These are phyloP conservation scores for Mycena olivaceomarginata DNA, from an alignment of 768 basidiomycete genomes.

Conservation along the genomic window DNA sequence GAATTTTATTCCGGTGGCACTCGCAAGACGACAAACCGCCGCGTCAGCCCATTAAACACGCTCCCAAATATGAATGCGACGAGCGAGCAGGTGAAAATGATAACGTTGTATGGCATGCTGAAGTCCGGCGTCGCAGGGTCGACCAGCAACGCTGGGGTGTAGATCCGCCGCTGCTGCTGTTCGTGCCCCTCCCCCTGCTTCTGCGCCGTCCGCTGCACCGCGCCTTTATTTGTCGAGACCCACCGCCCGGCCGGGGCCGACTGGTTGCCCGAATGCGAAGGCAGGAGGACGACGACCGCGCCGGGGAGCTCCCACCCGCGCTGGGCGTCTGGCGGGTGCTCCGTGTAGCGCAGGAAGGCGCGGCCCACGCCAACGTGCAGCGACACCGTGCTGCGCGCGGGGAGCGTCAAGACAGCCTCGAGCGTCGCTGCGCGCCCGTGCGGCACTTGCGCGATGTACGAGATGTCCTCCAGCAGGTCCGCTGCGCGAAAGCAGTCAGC, in stretches of 20 bases:
- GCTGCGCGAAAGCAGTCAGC: constrained; percentile 59
- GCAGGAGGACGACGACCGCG: constrained; percentile 78
- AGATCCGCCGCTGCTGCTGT: constrained; percentile 63
- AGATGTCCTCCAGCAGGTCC: constrained; percentile 77
- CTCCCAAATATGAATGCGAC: constrained; percentile 96
- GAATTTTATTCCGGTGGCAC: neutral
- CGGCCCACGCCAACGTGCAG: constrained; percentile 78
- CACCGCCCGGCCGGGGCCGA: neutral
- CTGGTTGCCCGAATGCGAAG: constrained; percentile 32
- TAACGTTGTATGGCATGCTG: constrained; percentile 99
- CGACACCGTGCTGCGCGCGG: constrained; percentile 76
- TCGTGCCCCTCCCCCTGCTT: constrained; percentile 36
- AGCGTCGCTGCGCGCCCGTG: constrained; percentile 88
- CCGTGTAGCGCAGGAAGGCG: constrained; percentile 90
- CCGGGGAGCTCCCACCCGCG: constrained; percentile 96
- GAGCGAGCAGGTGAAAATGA: constrained; percentile 95
- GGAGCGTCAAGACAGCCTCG: constrained; percentile 82
- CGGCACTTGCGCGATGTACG: constrained; percentile 80
- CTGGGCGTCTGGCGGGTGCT: constrained; percentile 97
- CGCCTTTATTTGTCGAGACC: neutral
- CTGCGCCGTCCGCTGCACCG: neutral
- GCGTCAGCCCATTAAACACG: constrained; percentile 90
- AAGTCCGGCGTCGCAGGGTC: constrained; percentile 99
- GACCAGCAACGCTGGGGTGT: constrained; percentile 88
- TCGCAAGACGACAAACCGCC: constrained; percentile 81